phyloP scores from a whole-genome alignment of 2,329 filamentous ascomycete genomes.

The Ophiosphaerella herpotricha region DNA sequence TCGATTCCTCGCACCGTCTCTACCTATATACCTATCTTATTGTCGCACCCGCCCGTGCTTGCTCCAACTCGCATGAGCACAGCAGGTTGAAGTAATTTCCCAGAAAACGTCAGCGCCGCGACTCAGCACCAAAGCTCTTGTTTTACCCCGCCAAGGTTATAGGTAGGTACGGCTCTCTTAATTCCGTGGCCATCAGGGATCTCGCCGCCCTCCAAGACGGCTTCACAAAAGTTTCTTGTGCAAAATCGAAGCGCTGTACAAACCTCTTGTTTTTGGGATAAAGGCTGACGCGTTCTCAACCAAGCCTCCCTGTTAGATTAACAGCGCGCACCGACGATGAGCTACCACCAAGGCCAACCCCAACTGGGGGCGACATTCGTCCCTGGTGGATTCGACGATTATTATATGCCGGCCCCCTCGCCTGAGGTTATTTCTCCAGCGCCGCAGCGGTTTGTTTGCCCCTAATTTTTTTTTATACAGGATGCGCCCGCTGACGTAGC shows the following conservation, averaged over 20 bases:
- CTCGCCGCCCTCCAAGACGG: conserved; percentile 24
- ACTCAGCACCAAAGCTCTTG: conserved; percentile 16
- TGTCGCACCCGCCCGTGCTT: conserved; percentile 1
- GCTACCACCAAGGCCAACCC: conserved; percentile 43
- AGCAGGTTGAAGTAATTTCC: conserved; percentile 2
- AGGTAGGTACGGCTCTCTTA: conserved; percentile 24
- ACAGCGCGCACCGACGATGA: conserved; percentile 34
- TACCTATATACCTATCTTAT: background rate
- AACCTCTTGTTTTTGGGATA: conserved; percentile 23
- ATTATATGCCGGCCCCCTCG: conserved; percentile 61
- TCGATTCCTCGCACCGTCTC: conserved; percentile 7
- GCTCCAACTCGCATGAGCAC: too few relatives aligned
- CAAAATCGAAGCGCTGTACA: conserved; percentile 17
- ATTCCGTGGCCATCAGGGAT: conserved; percentile 28
- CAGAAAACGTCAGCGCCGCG: conserved; percentile 13
- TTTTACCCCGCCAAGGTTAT: conserved; percentile 32
- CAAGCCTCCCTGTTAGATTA: conserved; percentile 17
- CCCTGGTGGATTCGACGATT: conserved; percentile 70
- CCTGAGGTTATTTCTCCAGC: conserved; percentile 71
- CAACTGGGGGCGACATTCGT: conserved; percentile 64
- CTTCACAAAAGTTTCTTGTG: conserved; percentile 15
- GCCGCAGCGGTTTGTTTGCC: conserved; percentile 66
- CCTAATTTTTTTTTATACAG: conserved; percentile 12
- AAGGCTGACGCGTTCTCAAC: conserved; percentile 31
- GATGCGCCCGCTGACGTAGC: conserved; percentile 35